Evolutionary conservation across 129 eudicot species (phyloP), one percentile per base, ranked within the genome.

Genomic region (Dittrichia graveolens): DNA sequence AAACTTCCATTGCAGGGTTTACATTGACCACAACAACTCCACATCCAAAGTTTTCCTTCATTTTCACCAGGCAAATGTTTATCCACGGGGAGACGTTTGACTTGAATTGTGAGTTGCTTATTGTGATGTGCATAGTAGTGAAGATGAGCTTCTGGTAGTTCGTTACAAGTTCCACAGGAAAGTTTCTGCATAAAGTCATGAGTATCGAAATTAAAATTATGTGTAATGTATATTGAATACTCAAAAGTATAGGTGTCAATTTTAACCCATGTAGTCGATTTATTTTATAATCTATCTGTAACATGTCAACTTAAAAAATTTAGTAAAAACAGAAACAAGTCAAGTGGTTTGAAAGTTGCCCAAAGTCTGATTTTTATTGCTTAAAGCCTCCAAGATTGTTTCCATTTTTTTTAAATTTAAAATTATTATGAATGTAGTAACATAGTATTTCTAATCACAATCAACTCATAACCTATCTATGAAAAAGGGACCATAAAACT

Each of bases 41-140:
- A 92, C 98, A 92, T 92, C 98, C 98, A 92, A 68, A 92, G 86
- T 79, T 92, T 92, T 67, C 98, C 94, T 64, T 86, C 96, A n/a
- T 69, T 54, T 77, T 85, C 89, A 64, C 98, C 91, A 40, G 96
- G 81, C 77, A 92, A 69, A 54, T 66, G 75, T 81, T 78, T 84
- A 10, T 75, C 73, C 38, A 7, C 16, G 24, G 88, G 84, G 65
- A 92, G 84, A n/a, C 75, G 82, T 62, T 82, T 85, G 7, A 92
- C 91, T 78, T 85, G 88, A 50, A 92, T 82, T 14, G 85, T 89
- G 24, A 92, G 96, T 71, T 89, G 94, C 88, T 83, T 92, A 49
- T 85, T 86, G 52, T 87, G 89, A 85, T 92, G 98, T 19, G 91
- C 95, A 73, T 92, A 92, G 78, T 86, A 92, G 72, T 76, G 84